Conservation (phyloP, 2,329 filamentous ascomycete genomes). For the Xylogone sp. region DNA sequence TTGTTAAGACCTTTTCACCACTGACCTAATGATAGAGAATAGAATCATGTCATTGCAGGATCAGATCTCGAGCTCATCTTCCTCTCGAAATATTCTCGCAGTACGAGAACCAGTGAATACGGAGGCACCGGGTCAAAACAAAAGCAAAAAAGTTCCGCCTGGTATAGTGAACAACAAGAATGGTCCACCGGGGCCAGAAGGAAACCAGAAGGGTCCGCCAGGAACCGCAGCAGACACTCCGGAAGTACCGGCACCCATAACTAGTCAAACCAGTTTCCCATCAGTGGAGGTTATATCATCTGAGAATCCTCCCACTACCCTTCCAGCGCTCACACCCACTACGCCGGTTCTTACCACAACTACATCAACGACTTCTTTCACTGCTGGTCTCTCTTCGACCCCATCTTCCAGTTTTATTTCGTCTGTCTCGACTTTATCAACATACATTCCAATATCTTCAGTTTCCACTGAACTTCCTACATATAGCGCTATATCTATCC, state of each 20-base stretch:
- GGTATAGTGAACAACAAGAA: constrained; percentile 7
- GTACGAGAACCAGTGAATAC: constrained; percentile 4
- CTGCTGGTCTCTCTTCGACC: not conserved
- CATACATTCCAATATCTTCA: not conserved
- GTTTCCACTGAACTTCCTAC: not conserved
- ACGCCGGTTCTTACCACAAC: not conserved
- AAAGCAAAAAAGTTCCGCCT: not conserved
- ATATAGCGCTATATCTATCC: not conserved
- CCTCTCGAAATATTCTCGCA: not conserved
- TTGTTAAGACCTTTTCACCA: too few relatives aligned
- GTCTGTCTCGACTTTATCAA: not conserved
- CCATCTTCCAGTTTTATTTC: not conserved
- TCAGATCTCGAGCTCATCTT: too few relatives aligned
- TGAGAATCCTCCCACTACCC: not conserved
- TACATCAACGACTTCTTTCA: not conserved
- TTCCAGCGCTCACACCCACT: not conserved
- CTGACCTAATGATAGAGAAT: too few relatives aligned
- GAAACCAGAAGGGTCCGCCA: constrained; percentile 6
- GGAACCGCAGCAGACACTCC: too few relatives aligned
- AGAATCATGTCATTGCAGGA: too few relatives aligned
- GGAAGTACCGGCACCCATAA: not conserved
- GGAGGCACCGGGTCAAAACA: not conserved
- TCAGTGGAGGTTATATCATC: too few relatives aligned
- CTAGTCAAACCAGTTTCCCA: too few relatives aligned
- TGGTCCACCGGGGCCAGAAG: constrained; percentile 6